Evolutionary conservation across 441 rosid genomes (phyloP), one percentile per base, ranked within the genome.

Genomic region (Pelargonium cotyledonis): DNA sequence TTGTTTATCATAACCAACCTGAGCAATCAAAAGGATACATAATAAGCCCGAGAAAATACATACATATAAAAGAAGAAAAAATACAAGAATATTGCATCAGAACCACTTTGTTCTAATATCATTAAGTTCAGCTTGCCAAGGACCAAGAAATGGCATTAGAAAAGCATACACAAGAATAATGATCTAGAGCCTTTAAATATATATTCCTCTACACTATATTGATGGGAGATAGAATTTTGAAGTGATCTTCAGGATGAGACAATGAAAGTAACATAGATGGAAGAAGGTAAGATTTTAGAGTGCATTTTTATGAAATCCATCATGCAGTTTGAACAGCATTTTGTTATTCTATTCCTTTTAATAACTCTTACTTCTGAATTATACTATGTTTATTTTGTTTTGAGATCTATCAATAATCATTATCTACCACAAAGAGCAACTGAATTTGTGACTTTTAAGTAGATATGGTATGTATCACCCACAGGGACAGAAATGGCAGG

Each of bases 401-500:
- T 12, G 6, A 15, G 65, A 7, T 23, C n/a, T 23, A 8, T 6
- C 2, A 29, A 26, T 62, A 23, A 58, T 14, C n/a, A 67, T 38
- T 14, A 46, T 47, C 31, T 1, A 47, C 10, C 43, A 12, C 18
- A 18, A 26, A 26, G 31, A 1, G 31, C 2, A 9, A 31, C 11
- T 7, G 26, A 31, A 4, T 15, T 14, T 4, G 46, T 16, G 12
- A 65, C 23, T 15, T 15, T 43, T 8, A 41, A 7, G 11, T 18
- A 46, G 8, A 4, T 18, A 64, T 6, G 65, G 18, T 51, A 40
- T 51, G 49, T 5, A 41, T 26, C 51, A 81, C 90, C 80, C 74
- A 92, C 96, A 3, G 96, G 98, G 73, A 92, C 77, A 65, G 95
- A 81, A 72, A 90, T 87, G 76, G 95, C 96, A 10, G 97, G 96